phyloP scores from a whole-genome alignment of 176 grass and related monocot species.

The Carex cristatella region DNA sequence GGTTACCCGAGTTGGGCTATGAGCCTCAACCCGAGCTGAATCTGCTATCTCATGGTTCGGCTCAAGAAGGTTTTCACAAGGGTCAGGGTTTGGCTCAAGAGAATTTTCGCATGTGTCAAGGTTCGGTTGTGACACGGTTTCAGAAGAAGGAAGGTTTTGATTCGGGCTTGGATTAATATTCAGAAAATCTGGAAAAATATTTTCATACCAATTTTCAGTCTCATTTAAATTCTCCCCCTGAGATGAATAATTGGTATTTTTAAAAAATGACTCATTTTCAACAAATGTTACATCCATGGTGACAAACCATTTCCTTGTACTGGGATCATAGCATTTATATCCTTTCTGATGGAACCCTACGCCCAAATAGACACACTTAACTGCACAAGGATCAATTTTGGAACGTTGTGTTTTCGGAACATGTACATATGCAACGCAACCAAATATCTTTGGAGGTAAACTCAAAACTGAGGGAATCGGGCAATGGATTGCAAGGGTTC shows the following conservation, averaged over 20 bases:
- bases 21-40: not conserved
- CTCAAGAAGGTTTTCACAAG: not conserved
- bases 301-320: not conserved
- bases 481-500: not conserved
- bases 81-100: not conserved
- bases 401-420: not conserved
- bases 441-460: not conserved
- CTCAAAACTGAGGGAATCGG: not conserved
- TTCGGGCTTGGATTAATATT: not conserved
- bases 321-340: not conserved
- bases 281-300: not conserved
- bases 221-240: not conserved
- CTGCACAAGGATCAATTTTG: not conserved
- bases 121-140: not conserved
- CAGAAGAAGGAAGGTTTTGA: not conserved
- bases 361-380: not conserved
- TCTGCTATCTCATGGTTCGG: not conserved
- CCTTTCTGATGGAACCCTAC: not conserved
- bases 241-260: not conserved
- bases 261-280: not conserved
- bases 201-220: not conserved
- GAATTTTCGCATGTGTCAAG: not conserved
- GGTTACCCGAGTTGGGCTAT: not conserved
- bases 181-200: not conserved
- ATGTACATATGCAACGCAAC: not conserved